Conservation (phyloP, 129 eudicot genomes). For the Smallanthus sonchifolius region DNA sequence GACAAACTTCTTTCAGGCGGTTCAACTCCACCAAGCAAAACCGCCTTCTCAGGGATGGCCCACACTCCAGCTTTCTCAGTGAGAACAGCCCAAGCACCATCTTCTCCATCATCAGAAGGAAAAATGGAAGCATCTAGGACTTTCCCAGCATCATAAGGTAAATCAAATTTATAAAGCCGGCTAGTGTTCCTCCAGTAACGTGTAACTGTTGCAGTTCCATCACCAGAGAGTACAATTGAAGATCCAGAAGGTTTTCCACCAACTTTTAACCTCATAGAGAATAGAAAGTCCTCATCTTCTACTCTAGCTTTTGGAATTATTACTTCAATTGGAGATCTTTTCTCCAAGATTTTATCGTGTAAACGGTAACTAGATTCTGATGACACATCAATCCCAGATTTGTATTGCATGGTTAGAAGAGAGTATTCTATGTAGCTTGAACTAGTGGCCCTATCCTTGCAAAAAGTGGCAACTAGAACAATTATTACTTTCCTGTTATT, state of each 20-base stretch:
- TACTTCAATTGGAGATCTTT: constrained; percentile 78
- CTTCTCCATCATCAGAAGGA: constrained; percentile 81
- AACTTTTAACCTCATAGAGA: constrained; percentile 76
- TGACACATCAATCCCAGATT: constrained; percentile 49
- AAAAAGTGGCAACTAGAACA: constrained; percentile 78
- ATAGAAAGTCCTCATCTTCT: constrained; percentile 85
- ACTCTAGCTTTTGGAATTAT: constrained; percentile 94
- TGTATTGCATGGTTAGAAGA: constrained; percentile 91
- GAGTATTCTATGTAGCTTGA: constrained; percentile 94
- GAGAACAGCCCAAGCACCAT: constrained; percentile 92
- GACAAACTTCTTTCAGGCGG: constrained; percentile 98
- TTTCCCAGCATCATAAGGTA: constrained; percentile 96
- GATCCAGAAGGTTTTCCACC: constrained; percentile 99
- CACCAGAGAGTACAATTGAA: constrained; percentile 85
- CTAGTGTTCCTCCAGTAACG: constrained; percentile 74
- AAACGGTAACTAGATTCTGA: constrained; percentile 30
- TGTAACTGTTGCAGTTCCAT: constrained; percentile 95
- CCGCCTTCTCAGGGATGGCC: constrained; percentile 97
- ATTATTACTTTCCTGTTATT: constrained; percentile 66
- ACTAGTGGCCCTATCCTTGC: constrained; percentile 87
- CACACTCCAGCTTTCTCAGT: constrained; percentile 97
- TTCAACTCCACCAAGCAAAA: constrained; percentile 94
- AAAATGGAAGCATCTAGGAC: constrained; percentile 90
- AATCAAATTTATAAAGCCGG: constrained; percentile 88
- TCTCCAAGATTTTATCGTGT: constrained; percentile 63